phyloP scores from a whole-genome alignment of 2,329 filamentous ascomycete genomes.

The Penicillium sp. region DNA sequence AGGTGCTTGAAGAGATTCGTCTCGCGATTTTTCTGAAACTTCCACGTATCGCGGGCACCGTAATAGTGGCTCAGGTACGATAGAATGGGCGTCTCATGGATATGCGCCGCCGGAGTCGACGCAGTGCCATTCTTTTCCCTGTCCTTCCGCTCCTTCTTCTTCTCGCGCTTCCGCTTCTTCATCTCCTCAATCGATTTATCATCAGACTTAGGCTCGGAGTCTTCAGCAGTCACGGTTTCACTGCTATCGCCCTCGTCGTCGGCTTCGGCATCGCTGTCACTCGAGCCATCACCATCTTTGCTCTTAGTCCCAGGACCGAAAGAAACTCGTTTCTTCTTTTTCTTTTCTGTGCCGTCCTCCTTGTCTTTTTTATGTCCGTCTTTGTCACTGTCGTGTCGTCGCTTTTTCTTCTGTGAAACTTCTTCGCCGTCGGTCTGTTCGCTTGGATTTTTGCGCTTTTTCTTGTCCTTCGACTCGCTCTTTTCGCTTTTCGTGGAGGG shows the following conservation, averaged over 20 bases:
- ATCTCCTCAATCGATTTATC: slow-evolving; percentile 22
- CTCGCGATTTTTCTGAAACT: slow-evolving; percentile 94
- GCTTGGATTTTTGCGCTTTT: slow-evolving; percentile 22
- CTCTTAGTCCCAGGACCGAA: slow-evolving; percentile 60
- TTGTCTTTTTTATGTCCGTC: slow-evolving; percentile 10
- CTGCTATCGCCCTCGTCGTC: slow-evolving; percentile 10
- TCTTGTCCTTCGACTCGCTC: slow-evolving; percentile 21
- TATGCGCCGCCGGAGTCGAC: slow-evolving; percentile 12
- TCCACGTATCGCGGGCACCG: slow-evolving; percentile 67
- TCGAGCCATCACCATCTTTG: slow-evolving; percentile 45
- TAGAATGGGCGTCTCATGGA: slow-evolving; percentile 52
- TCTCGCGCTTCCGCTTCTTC: slow-evolving; percentile 30
- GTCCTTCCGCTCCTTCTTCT: slow-evolving; percentile 22
- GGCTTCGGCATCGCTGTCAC: slow-evolving; percentile 16
- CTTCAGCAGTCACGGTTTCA: slow-evolving; percentile 12
- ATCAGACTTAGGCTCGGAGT: slow-evolving; percentile 17
- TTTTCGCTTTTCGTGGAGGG: slow-evolving; percentile 7
- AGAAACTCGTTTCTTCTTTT: slow-evolving; percentile 53
- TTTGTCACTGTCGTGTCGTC: slow-evolving; percentile 17
- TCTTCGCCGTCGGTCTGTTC: slow-evolving; percentile 17
- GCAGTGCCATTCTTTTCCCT: slow-evolving; percentile 4
- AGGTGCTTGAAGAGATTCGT: slow-evolving; percentile 76
- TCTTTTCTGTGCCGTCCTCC: slow-evolving; percentile 18
- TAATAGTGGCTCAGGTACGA: slow-evolving; percentile 73
- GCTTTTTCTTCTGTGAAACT: slow-evolving; percentile 20